Evolutionary conservation across 805 yeast species (phyloP), one percentile per base, ranked within the genome.

Genomic region (Isabelozyma gotoi): DNA sequence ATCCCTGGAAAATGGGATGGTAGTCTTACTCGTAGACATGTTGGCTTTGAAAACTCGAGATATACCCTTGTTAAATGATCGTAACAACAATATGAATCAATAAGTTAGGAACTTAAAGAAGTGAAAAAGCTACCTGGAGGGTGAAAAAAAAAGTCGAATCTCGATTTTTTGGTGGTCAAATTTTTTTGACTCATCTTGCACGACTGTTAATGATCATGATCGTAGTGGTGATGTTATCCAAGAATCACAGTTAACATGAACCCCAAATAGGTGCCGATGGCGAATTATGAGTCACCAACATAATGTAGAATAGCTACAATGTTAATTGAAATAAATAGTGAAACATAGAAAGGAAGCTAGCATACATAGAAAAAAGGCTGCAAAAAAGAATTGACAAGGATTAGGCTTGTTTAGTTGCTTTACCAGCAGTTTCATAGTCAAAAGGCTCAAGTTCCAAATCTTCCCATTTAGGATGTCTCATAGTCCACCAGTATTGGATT

Each of bases 1-100:
- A 52, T 94, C 99, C 67, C 99, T 86, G 57, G 80, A 81, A 64
- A 92, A 87, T 44, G 76, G 76, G 41, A 58, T 56, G 19, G 60
- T 49, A 16, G 66, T 41, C 38, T 52, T 54, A 36, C 49, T 41
- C 33, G 67, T 56, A 31, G 69, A 56, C 71, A 65, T 65, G 29
- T 40, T 51, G 14, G 38, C 32, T n/a, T 17, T 33, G 36, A 36
- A 36, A n/a, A 36, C 29, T 14, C 39, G 39, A 19, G 19, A 18
- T 10, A 29, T 12, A 7, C 20, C 20, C 20, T 21, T 10, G 17
- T 20, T 21, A 27, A 29, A 24, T n/a, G 19, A 11, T 16, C 32
- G 32, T 7, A 37, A 37, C 33, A 18, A 37, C 33, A 27, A n/a
- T 14, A 16, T 37, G 33, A 27, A 20, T 21, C 17, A 14, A n/a